phyloP scores from a whole-genome alignment of 768 basidiomycete species.

The Collybia nuda region DNA sequence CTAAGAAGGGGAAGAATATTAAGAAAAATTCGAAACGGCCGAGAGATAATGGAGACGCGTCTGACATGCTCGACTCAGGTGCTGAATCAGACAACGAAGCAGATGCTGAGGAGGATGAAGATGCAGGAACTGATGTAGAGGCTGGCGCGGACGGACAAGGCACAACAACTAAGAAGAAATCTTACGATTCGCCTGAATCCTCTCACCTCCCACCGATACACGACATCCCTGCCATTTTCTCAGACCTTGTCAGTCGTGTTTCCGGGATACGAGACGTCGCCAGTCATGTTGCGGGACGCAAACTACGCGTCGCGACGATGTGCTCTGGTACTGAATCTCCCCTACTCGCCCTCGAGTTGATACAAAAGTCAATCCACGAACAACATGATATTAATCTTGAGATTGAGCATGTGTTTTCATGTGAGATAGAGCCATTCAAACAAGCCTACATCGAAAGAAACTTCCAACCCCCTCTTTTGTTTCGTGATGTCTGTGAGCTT shows the following conservation, averaged over 20 bases:
- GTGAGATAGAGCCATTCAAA: constrained; percentile 96
- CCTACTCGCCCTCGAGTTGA: constrained; percentile 83
- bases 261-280: constrained; percentile 67
- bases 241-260: constrained; percentile 66
- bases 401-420: constrained; percentile 92
- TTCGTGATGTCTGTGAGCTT: constrained; percentile 92
- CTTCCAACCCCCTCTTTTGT: constrained; percentile 88
- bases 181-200: constrained; percentile 46
- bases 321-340: constrained; percentile 97
- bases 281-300: constrained; percentile 70
- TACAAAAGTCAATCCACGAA: constrained; percentile 71
- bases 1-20: constrained; percentile 26
- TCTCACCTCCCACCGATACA: constrained; percentile 78
- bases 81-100: constrained; percentile 18
- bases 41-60: constrained; percentile 22
- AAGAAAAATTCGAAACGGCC: constrained; percentile 28
- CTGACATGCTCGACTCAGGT: too few species aligned
- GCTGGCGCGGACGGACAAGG: constrained; percentile 24
- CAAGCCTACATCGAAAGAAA: constrained; percentile 98
- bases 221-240: constrained; percentile 70
- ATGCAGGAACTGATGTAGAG: too few species aligned
- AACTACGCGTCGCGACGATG: constrained; percentile 94
- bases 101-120: constrained; percentile 18
- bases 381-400: constrained; percentile 65
- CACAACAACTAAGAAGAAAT: constrained; percentile 33